phyloP scores from a whole-genome alignment of 805 yeast species.

The Sugiyamaella qingdaonensis region DNA sequence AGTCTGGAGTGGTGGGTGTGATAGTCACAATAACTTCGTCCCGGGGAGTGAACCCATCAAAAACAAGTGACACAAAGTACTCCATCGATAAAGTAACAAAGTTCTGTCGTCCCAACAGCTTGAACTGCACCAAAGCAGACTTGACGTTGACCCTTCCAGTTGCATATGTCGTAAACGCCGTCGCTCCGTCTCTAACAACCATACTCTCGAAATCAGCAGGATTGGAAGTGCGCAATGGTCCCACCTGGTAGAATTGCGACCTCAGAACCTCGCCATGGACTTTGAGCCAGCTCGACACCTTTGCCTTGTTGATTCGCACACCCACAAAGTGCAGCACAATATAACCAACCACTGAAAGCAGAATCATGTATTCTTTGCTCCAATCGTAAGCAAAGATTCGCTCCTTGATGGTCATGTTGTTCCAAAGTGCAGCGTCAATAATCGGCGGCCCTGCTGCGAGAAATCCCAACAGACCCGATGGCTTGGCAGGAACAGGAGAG shows the following conservation, averaged over 20 bases:
- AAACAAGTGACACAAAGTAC: slow-evolving; percentile 50
- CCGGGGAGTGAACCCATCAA: slow-evolving; percentile 40
- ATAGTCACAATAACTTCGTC: slow-evolving; percentile 61
- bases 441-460: background rate
- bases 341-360: slow-evolving; percentile 48
- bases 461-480: background rate
- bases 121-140: slow-evolving; percentile 55
- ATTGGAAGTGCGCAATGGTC: slow-evolving; percentile 31
- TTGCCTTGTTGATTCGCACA: slow-evolving; percentile 48
- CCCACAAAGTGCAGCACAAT: slow-evolving; percentile 56
- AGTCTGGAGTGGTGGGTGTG: slow-evolving; percentile 49
- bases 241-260: slow-evolving; percentile 75
- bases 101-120: slow-evolving; percentile 77
- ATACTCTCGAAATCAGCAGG: slow-evolving; percentile 3
- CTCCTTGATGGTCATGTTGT: slow-evolving; percentile 51
- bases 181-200: slow-evolving; percentile 33
- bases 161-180: slow-evolving; percentile 67
- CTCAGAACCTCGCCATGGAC: slow-evolving; percentile 50
- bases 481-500: slow-evolving; percentile 1
- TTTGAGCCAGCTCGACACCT: slow-evolving; percentile 51
- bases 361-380: slow-evolving; percentile 62
- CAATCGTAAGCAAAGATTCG: slow-evolving; percentile 66
- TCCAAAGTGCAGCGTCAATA: slow-evolving; percentile 44
- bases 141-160: slow-evolving; percentile 82
- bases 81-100: slow-evolving; percentile 65